Evolutionary conservation across 2,329 filamentous ascomycete species (phyloP).

Genomic region (Laburnicola sp.): DNA sequence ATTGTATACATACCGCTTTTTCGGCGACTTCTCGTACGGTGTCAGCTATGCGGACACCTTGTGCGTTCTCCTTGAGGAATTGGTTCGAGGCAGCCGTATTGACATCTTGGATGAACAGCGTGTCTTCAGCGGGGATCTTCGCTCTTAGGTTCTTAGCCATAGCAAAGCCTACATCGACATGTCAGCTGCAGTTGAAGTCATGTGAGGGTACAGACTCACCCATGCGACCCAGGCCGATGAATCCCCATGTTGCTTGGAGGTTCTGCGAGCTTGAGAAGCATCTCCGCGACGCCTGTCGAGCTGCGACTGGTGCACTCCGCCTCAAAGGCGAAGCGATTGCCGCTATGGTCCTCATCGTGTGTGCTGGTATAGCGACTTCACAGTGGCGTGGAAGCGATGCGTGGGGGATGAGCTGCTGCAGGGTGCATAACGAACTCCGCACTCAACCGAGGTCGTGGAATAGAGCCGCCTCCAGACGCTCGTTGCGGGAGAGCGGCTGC

Average conservation of each 20-base stretch:
- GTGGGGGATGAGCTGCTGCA: slow-evolving; percentile 20
- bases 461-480: slow-evolving; percentile 14
- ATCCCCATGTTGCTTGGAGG: slow-evolving; percentile 53
- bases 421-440: slow-evolving; percentile 36
- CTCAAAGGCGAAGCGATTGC: slow-evolving; percentile 34
- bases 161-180: slow-evolving; percentile 59
- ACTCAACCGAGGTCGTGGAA: slow-evolving; percentile 41
- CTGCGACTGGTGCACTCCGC: slow-evolving; percentile 21
- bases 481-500: slow-evolving; percentile 13
- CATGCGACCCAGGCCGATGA: slow-evolving; percentile 56
- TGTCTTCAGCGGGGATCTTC: slow-evolving; percentile 66
- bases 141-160: slow-evolving; percentile 73
- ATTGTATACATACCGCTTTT: slow-evolving; percentile 60
- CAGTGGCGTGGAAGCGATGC: slow-evolving; percentile 17
- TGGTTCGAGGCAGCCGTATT: slow-evolving; percentile 60
- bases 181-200: slow-evolving; percentile 25
- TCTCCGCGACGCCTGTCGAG: slow-evolving; percentile 36
- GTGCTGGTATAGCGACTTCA: slow-evolving; percentile 17
- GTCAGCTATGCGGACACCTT: slow-evolving; percentile 59
- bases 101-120: slow-evolving; percentile 66
- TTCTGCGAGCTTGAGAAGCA: slow-evolving; percentile 50
- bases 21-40: slow-evolving; percentile 66
- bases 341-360: slow-evolving; percentile 36
- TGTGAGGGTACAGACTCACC: slow-evolving; percentile 43
- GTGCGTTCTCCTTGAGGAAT: slow-evolving; percentile 61